Evolutionary conservation across 179 eudicot species (phyloP).

Genomic region (Carnegiea gigantea): DNA sequence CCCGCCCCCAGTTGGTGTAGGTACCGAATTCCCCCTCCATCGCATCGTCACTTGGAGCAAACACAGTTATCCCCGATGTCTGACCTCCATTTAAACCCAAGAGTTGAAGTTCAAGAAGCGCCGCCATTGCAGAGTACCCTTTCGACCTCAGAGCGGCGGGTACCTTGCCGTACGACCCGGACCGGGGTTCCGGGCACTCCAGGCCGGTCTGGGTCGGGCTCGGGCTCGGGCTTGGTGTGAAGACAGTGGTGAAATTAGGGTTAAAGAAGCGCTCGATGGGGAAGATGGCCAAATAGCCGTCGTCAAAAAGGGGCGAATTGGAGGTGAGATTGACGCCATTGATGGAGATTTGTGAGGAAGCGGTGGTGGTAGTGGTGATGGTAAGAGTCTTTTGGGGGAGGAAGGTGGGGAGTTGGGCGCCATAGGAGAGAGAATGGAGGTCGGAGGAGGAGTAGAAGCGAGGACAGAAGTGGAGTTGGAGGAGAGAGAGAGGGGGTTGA

Average conservation of each 20-base stretch:
- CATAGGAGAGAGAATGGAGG: conserved; percentile 58
- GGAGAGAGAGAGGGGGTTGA: conserved; percentile 61
- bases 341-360: conserved; percentile 37
- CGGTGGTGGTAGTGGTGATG: conserved; percentile 24
- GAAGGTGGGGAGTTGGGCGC: conserved; percentile 47
- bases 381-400: conserved; percentile 36
- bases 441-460: conserved; percentile 42
- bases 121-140: conserved; percentile 55
- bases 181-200: not conserved
- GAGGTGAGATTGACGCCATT: conserved; percentile 36
- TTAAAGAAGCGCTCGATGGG: conserved; percentile 47
- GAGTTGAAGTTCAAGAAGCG: conserved; percentile 61
- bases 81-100: not conserved
- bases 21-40: conserved; percentile 32
- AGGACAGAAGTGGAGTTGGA: conserved; percentile 62
- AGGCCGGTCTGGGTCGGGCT: conserved; percentile 3
- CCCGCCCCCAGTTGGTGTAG: conserved; percentile 33
- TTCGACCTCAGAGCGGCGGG: conserved; percentile 39
- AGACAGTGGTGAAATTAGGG: conserved; percentile 24
- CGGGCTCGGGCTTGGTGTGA: not conserved
- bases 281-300: conserved; percentile 44
- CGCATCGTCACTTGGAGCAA: conserved; percentile 54
- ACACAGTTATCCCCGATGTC: conserved; percentile 36
- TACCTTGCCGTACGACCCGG: conserved; percentile 30
- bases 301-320: conserved; percentile 46